Conservation (phyloP, 2,329 filamentous ascomycete species). For the Penicillium sp. region DNA sequence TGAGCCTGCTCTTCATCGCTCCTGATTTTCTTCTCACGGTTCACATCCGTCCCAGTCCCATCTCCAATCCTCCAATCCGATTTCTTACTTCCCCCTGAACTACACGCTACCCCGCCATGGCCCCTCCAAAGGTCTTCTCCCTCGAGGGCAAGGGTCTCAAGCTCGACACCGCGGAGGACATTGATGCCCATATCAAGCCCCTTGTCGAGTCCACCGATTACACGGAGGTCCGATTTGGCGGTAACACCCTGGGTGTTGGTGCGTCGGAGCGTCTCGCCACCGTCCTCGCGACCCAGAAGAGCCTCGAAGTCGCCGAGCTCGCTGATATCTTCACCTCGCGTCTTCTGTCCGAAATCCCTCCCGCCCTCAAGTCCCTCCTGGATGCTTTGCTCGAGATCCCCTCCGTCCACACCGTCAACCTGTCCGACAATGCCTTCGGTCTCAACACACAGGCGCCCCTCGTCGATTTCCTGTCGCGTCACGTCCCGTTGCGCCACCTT, state of each 20-base stretch:
- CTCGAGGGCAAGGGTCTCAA: slow-evolving; percentile 91
- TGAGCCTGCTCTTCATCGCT: slow-evolving; percentile 5
- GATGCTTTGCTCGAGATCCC: slow-evolving; percentile 83
- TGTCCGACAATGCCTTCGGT: slow-evolving; percentile 98
- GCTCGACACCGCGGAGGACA: slow-evolving; percentile 83
- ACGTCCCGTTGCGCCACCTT: slow-evolving; percentile 88
- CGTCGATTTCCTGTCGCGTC: slow-evolving; percentile 84
- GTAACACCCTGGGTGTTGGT: slow-evolving; percentile 89
- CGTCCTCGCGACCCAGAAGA: slow-evolving; percentile 81
- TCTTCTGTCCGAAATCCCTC: slow-evolving; percentile 89
- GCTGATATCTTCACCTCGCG: slow-evolving; percentile 98
- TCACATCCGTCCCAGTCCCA: background rate
- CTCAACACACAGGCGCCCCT: slow-evolving; percentile 92
- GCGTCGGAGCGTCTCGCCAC: slow-evolving; percentile 84
- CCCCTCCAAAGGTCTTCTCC: slow-evolving; percentile 67
- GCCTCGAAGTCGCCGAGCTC: slow-evolving; percentile 78
- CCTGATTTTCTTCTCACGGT: background rate
- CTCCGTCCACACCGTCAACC: slow-evolving; percentile 85
- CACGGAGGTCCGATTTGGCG: slow-evolving; percentile 82
- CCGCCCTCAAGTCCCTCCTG: slow-evolving; percentile 81
- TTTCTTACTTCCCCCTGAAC: slow-evolving; percentile 20
- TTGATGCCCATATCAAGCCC: slow-evolving; percentile 78
- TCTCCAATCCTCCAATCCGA: background rate
- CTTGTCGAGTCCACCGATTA: slow-evolving; percentile 68
- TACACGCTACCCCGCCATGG: slow-evolving; percentile 49